Percentiles rank a stretch among this genome's conserved stretches.
Evolutionary conservation across 139 green algal genomes (phyloP).

Genomic region (Eudorina sp.): DNA sequence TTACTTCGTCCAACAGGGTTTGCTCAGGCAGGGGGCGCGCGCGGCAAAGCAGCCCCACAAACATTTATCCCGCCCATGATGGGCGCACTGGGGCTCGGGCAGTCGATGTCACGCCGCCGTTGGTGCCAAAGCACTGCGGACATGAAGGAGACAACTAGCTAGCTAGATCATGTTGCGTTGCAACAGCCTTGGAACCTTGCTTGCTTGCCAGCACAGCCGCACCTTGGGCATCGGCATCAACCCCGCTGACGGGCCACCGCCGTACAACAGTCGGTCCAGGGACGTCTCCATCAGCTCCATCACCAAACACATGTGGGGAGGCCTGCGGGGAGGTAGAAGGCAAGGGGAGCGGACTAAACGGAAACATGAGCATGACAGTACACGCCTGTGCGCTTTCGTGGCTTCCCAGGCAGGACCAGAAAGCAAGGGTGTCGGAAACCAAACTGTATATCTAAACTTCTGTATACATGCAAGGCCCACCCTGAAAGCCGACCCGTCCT

Average conservation of each 20-base stretch:
- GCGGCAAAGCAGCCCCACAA: background rate
- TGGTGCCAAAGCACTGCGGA: background rate
- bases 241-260: background rate
- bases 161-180: background rate
- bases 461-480: no score
- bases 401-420: no score
- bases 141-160: background rate
- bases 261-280: conserved; percentile 11
- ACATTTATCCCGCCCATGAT: background rate
- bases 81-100: background rate
- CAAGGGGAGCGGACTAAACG: no score
- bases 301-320: conserved; percentile 5
- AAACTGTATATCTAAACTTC: no score
- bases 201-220: background rate
- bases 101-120: no score
- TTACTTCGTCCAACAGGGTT: background rate
- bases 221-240: conserved; percentile 7
- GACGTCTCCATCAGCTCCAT: conserved; percentile 37
- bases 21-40: background rate
- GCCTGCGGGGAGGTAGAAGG: background rate
- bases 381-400: no score
- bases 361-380: no score
- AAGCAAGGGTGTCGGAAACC: no score
- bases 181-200: background rate
- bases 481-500: no score